Evolutionary conservation across 768 basidiomycete genomes (phyloP), one percentile per base, ranked within the genome.

Genomic region (Auriculariales sp.): DNA sequence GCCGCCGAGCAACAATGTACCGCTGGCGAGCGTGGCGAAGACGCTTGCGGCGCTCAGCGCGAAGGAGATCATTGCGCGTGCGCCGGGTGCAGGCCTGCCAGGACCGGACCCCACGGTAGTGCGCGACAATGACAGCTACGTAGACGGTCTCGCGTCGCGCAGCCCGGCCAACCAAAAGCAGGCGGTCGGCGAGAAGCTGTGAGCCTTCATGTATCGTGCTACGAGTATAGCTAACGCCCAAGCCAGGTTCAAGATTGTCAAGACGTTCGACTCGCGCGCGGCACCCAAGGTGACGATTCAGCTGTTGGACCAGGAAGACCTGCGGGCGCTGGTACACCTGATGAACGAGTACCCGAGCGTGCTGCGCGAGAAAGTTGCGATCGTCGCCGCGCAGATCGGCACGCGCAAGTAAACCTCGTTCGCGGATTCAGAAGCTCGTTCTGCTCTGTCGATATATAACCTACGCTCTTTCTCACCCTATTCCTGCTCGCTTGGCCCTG

Each of bases 291-390:
- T 89, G 54, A 92, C 90, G 1, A 87, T 95, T 56, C 68, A 74
- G 3, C 72, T 92, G 7, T 67, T 94, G 53, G 88, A 93, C 58
- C 73, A 81, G 56, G 91, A 92, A 52, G 90, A 94, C 58, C 72
- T 93, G 22, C 77, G 83, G 35, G 71, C 87, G 3, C 73, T 93
- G 44, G 83, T 86, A 4, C 86, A 89, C 61, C 72, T 93, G 35
- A 81, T 88, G 80, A 85, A 89, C 62, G 85, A 85, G 60, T 91
- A 87, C 62, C 83, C 86, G 10, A 66, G 76, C 6, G 74, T 90
- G 2, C 70, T 92, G 52, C 90, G 84, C 66, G 85, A 88, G 62
- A 91, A 90, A 66, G 63, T 59, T 14, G 22, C 19, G 22, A 44
- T 44, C 22, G 12, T 44, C 39, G 39, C 39, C 7, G 22, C 39